Conservation (phyloP, 2,329 filamentous ascomycete genomes). For the Hypomyces rosellus region DNA sequence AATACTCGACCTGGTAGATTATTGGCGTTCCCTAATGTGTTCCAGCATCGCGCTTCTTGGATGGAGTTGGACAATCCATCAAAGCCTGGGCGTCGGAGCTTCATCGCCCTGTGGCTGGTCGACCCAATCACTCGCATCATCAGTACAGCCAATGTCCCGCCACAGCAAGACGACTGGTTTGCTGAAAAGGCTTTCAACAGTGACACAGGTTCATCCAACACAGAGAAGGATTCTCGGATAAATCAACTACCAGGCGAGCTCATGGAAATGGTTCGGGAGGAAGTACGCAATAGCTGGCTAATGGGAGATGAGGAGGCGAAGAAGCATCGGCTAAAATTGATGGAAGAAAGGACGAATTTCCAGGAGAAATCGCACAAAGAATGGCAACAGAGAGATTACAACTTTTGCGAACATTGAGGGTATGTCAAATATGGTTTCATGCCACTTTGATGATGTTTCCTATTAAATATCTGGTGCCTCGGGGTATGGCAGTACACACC, state of each 20-base stretch:
- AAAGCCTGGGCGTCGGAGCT: constrained; percentile 43
- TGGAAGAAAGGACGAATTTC: neutral
- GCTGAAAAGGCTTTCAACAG: neutral
- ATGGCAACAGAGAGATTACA: neutral
- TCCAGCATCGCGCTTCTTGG: constrained; percentile 16
- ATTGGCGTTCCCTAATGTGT: constrained; percentile 11
- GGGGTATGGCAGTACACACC: too few species aligned
- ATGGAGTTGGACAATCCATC: constrained; percentile 41
- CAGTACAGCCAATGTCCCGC: neutral
- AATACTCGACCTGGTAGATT: constrained; percentile 17
- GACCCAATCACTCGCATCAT: neutral
- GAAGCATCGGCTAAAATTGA: neutral
- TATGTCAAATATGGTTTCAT: too few species aligned
- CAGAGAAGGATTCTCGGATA: neutral
- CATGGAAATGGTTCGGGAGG: neutral
- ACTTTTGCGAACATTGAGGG: neutral
- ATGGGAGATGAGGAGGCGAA: constrained; percentile 2
- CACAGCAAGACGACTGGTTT: neutral
- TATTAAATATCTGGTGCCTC: too few species aligned
- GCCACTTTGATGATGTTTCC: too few species aligned
- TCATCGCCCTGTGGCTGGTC: constrained; percentile 45
- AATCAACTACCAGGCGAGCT: neutral
- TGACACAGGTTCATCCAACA: neutral
- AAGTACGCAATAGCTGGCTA: neutral
- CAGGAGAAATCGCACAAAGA: neutral